These are phyloP conservation scores for Adansonia rubrostipa DNA, from an alignment of 441 rosid species.

Conservation along the genomic window DNA sequence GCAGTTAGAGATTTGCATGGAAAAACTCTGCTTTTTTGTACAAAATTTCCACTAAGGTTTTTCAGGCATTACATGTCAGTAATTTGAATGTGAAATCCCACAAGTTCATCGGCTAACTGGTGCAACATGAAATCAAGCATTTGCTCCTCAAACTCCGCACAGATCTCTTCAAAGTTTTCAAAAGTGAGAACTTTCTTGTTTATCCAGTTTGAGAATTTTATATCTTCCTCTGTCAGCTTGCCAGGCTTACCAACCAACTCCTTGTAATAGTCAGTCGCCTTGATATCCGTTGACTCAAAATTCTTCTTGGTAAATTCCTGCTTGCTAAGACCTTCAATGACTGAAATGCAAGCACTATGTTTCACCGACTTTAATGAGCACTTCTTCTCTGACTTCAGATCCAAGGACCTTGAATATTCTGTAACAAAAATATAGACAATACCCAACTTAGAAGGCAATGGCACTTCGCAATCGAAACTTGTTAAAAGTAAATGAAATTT, in stretches of 20 bases:
- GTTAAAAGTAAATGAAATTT: neutral
- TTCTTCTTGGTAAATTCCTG: slow-evolving; percentile 23
- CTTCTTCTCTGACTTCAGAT: slow-evolving; percentile 29
- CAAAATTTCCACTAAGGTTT: neutral
- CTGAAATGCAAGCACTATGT: slow-evolving; percentile 9
- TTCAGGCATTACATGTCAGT: slow-evolving; percentile 6
- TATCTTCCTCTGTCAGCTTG: slow-evolving; percentile 54
- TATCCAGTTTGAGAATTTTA: slow-evolving; percentile 50
- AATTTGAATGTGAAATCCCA: slow-evolving; percentile 24
- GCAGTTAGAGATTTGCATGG: neutral
- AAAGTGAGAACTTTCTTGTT: slow-evolving; percentile 29
- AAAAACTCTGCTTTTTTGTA: neutral
- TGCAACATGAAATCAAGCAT: slow-evolving; percentile 56
- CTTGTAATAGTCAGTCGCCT: slow-evolving; percentile 39
- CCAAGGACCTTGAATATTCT: slow-evolving; percentile 25
- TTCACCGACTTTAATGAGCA: slow-evolving; percentile 24
- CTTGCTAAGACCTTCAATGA: slow-evolving; percentile 4
- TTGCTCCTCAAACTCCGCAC: slow-evolving; percentile 52
- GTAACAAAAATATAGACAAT: neutral
- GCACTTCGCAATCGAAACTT: neutral
- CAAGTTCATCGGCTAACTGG: slow-evolving; percentile 58
- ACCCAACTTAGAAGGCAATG: neutral
- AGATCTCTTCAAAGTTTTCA: slow-evolving; percentile 53
- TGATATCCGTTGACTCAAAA: slow-evolving; percentile 11
- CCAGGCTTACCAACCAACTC: slow-evolving; percentile 45